Evolutionary conservation across 2,329 filamentous ascomycete genomes (phyloP), one percentile per base, ranked within the genome.

Genomic region (Allantophomopsis cytisporea): DNA sequence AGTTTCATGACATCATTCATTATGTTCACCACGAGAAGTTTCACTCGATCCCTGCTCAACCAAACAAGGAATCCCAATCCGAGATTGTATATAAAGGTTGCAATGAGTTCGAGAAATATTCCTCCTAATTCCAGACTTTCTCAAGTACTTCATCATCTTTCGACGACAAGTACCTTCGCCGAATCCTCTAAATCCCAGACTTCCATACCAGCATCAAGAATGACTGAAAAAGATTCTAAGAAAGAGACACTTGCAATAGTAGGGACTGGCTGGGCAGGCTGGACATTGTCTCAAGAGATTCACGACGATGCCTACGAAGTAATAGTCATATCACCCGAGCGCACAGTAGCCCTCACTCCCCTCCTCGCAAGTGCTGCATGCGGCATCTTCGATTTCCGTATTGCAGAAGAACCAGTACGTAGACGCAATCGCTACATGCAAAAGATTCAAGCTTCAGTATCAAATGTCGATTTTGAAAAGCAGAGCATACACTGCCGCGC

Each of bases 311-410:
- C 56, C 37, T 62, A 60, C 48, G 51, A 59, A 37, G 48, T 65
- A n/a, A 56, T 55, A 3, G 48, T 65, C 31, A 59, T 66, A 14
- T 64, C 63, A 0, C 63, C 63, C 0, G 43, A 56, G 6, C 53
- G 60, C 6, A 66, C 62, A 3, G 56, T 61, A 21, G 60, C 61
- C 36, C 62, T 65, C 41, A 67, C 63, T 1, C 63, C 64, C 7
- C 51, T 66, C 2, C 56, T 67, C 2, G 62, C 63, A 10, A 62
- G 58, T 30, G 63, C 62, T 15, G 63, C 64, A 7, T 61, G 60
- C 35, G 61, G 60, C 1, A 54, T 64, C 21, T 65, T 65, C 54
- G 56, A 64, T 39, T 63, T 64, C 43, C 55, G 60, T 16, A 54
- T 65, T 2, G 62, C 63, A 15, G 63, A 66, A 45, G 63, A 65